These are phyloP conservation scores for Hypomontagnella monticulosa DNA, from an alignment of 495 filamentous ascomycete genomes.

Conservation along the genomic window DNA sequence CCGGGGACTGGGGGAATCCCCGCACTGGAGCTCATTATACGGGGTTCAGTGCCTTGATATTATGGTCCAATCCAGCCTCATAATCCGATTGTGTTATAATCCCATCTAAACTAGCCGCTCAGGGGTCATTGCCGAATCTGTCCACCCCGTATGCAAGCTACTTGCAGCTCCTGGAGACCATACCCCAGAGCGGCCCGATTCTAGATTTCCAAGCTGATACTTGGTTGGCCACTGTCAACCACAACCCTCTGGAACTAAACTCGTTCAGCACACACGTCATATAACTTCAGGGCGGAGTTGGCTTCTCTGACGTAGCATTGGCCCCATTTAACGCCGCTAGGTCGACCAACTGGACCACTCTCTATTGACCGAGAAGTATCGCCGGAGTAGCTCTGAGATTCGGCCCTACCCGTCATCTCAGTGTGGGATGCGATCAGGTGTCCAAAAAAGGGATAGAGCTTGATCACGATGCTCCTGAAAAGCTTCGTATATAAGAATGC, in stretches of 20 bases:
- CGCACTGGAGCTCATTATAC: conserved; percentile 25
- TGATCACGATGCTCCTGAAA: conserved; percentile 31
- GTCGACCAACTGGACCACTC: conserved; percentile 4
- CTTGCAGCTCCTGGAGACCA: conserved; percentile 14
- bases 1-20: conserved; percentile 8
- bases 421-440: conserved; percentile 26
- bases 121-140: conserved; percentile 35
- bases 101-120: conserved; percentile 4
- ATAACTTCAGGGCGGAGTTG: conserved; percentile 17
- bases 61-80: conserved; percentile 34
- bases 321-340: conserved; percentile 26
- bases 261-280: conserved; percentile 28
- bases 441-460: conserved; percentile 33
- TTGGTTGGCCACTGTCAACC: conserved; percentile 23
- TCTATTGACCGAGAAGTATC: conserved; percentile 32
- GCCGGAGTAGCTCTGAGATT: conserved; percentile 32
- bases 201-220: conserved; percentile 21
- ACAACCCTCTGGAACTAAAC: conserved; percentile 14
- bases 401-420: conserved; percentile 34
- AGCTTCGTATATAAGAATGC: conserved; percentile 33
- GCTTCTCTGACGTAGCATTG: conserved; percentile 22
- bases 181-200: conserved; percentile 41
- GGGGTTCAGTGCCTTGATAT: conserved; percentile 21
- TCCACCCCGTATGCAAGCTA: conserved; percentile 33
- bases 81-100: conserved; percentile 31